Conservation (phyloP, 1,284 basidiomycete genomes). For the Coniophora puteana region DNA sequence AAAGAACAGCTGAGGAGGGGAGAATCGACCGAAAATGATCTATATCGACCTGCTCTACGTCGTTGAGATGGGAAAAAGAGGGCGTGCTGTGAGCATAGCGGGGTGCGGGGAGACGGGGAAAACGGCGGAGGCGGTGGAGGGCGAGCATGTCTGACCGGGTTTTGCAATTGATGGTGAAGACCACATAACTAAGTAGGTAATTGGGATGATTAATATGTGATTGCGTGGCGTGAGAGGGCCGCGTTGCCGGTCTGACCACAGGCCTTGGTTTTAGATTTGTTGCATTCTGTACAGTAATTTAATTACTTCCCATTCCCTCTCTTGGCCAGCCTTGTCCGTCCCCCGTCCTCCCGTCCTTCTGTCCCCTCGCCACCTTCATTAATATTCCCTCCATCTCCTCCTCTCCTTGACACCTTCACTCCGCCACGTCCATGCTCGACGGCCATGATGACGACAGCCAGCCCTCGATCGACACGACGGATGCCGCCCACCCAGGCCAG, state of each 20-base stretch:
- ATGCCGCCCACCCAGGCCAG: conserved; percentile 13
- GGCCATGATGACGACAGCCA: conserved; percentile 35
- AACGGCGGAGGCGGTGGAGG: conserved; percentile 2
- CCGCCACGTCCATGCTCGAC: conserved; percentile 17
- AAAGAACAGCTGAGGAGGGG: conserved; percentile 55
- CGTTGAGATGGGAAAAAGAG: conserved; percentile 30
- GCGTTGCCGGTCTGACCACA: too few species aligned
- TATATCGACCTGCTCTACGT: conserved; percentile 54
- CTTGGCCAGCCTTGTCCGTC: too few species aligned
- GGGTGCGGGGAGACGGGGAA: conserved; percentile 1
- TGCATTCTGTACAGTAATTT: neutral
- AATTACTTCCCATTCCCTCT: neutral
- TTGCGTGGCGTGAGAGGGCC: conserved; percentile 8
- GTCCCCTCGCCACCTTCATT: too few species aligned
- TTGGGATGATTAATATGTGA: conserved; percentile 3
- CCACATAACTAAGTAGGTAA: neutral
- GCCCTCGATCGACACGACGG: conserved; percentile 32
- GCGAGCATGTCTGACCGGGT: too few species aligned
- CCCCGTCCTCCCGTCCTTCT: too few species aligned
- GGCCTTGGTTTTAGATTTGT: too few species aligned
- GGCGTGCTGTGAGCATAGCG: conserved; percentile 18
- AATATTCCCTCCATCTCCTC: conserved; percentile 5
- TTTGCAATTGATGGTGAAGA: neutral
- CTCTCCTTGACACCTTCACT: conserved; percentile 1
- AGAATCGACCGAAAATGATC: conserved; percentile 63